Base-by-base conservation (phyloP, 2,329 filamentous ascomycete species). In the Amphichorda felina region DNA sequence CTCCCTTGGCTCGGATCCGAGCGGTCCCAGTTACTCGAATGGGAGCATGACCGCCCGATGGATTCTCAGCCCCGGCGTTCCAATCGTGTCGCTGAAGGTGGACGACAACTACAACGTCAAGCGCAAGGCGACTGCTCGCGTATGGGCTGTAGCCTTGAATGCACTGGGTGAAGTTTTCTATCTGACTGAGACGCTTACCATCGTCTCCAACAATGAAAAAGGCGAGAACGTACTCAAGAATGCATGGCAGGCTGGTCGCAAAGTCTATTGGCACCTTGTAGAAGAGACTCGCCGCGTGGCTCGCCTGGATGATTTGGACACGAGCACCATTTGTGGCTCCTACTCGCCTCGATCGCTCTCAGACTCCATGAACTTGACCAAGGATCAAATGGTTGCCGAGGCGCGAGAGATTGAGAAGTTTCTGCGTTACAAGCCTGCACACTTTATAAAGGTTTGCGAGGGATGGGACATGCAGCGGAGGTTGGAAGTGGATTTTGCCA, bases 101-200 rank as follows among this genome's bases (percentile, higher is more conserved):
- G 91, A 98, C 48, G 87, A 94, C 19, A 75, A 75, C 35, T 91
- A 87, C 55, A 88, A 71, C 33, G 56, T 69, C 18, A 79, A 77
- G 45, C 78, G 88, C 21, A 79, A 79, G 50, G 63, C 71, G 4
- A 65, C 78, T 34, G 72, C 75, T 10, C 78, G 88, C 19, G 72
- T 91, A 10, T 96, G 87, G 86, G 86, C 84, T n/a, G 80, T 89
- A 29, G 84, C 77, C n/a, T 60, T 98, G 35, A 98, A 98, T 53
- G 89, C 91, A 0, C 65, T 98, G 8, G 91, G 91, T 2, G 91
- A 98, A 54, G 65, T 94, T 0, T 96, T 81, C 55, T 94, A 89
- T 46, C 64, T 96, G 2, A 81, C 73, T 2, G 77, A 84, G 33
- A 67, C 79, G 6, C 86, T 85, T 0, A 66, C 68, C 25, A 62